Evolutionary conservation across 768 basidiomycete species (phyloP), one percentile per base, ranked within the genome.

Genomic region (Suillus americanus): DNA sequence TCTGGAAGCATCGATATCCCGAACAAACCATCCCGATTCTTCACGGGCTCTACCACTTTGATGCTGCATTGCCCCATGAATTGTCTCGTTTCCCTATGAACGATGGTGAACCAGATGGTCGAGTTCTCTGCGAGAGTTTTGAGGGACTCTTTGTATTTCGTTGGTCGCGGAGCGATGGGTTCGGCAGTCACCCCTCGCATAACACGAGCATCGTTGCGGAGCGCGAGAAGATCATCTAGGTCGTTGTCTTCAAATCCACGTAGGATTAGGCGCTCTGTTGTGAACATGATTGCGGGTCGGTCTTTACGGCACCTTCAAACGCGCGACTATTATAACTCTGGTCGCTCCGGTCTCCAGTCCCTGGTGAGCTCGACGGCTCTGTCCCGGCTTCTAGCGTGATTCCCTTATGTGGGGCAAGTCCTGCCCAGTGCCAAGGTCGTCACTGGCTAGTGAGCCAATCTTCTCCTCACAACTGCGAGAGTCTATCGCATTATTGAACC

Each of bases 1-100:
- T 68, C 45, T 25, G 73, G 74, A 5, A 62, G 57, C 30, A 75
- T 54, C 37, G 62, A 65, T 38, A 77, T 75, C 25, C 66, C 68
- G 51, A 77, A 72, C 18, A 64, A 62, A 0, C 67, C 70, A 51
- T 73, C 70, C 33, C 72, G 65, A 48, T 77, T 75, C 65, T 73
- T 75, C 1, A 66, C 48, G 43, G 69, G 67, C 43, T 70, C 65
- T 18, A 54, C 60, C 38, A 67, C 45, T 60, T 64, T 28, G 50
- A 70, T 59, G n/a, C 67, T 60, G 66, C 67, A 61, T 66, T 71
- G 62, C 25, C 75, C 69, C 40, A 71, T 61, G 28, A 70, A 73
- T 25, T 64, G 60, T 30, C 62, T 60, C 18, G 67, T 73, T 61
- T 73, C 67, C 33, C 61, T 67, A 9, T 64, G 67, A n/a, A 67